Base-by-base conservation (phyloP, 305 asterid genomes). In the Petunia hybrid region DNA sequence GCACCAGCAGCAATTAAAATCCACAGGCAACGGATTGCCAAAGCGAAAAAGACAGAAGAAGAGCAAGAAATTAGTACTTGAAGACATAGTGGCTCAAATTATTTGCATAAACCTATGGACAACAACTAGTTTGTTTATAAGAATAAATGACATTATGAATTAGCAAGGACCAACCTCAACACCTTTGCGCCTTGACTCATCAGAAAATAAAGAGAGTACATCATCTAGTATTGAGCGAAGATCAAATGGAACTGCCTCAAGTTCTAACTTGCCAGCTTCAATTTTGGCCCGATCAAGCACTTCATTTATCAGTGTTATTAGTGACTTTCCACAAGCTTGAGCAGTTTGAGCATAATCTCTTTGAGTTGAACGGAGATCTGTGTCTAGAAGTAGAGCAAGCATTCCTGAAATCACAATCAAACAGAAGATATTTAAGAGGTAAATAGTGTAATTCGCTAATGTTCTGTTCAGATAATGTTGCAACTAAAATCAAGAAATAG, bases 291-390 rank as follows among this genome's bases (percentile, higher is more conserved):
- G 91, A 80, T 95, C 99, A 62, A 95, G 98, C 85, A 95, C 95
- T 90, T 92, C 98, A 78, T 95, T 95, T 82, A 95, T 95, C 88
- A 95, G 88, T 59, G 95, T 87, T 88, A 95, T 92, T 81, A 94
- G 83, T 66, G 98, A 91, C 82, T 86, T 92, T 77, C 98, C 99
- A 82, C 99, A 95, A 74, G 91, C 97, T 89, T 95, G 93, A 80
- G 99, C 99, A 76, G 98, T 95, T 89, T 94, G 95, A 77, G 97
- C 97, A 85, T 86, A 94, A 86, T 95, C 98, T 84, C 94, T 89
- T 84, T 95, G 99, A 6, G 97, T 94, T 22, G 98, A 91, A 84
- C 92, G 87, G 82, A 94, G 88, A 64, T 92, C 95, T 22, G 99
- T 92, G 83, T 92, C 99, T 6, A 92, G 86, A 43, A 92, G 91